phyloP scores from a whole-genome alignment of 1,284 basidiomycete genomes.

The Ustilago trichophora region DNA sequence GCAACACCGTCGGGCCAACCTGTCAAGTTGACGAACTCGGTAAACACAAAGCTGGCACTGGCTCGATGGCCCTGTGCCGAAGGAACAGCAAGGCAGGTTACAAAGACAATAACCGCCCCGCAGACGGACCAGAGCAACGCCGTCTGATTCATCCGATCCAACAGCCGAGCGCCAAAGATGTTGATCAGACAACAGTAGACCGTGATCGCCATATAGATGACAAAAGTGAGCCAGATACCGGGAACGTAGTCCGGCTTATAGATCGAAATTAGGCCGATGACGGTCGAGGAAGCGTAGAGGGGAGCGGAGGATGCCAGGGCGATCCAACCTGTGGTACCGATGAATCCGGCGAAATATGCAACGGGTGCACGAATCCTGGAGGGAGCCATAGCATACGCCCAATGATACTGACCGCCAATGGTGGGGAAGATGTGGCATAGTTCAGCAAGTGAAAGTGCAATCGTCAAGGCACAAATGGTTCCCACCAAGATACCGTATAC shows the following conservation, averaged over 20 bases:
- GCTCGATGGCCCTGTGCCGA: conserved; percentile 13
- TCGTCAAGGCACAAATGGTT: conserved; percentile 20
- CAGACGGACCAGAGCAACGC: conserved; percentile 28
- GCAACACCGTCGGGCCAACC: conserved; percentile 47
- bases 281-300: conserved; percentile 18
- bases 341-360: conserved; percentile 35
- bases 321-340: conserved; percentile 40
- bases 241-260: conserved; percentile 20
- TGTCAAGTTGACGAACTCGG: conserved; percentile 38
- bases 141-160: conserved; percentile 31
- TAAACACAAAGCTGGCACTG: conserved; percentile 38
- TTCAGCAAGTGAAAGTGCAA: conserved; percentile 35
- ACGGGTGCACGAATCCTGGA: conserved; percentile 1
- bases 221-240: conserved; percentile 16
- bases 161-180: conserved; percentile 29
- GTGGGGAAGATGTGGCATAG: conserved; percentile 41
- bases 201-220: conserved; percentile 28
- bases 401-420: conserved; percentile 45
- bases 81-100: conserved; percentile 31
- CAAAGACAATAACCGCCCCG: conserved; percentile 30
- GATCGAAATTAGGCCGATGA: conserved; percentile 23
- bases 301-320: conserved; percentile 33
- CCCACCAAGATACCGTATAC: conserved; percentile 36
- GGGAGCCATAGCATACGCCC: conserved; percentile 34
- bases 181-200: conserved; percentile 34